Evolutionary conservation across 192 early-diverging fungal genomes (phyloP).

Genomic region (Haplosporangium gracile): DNA sequence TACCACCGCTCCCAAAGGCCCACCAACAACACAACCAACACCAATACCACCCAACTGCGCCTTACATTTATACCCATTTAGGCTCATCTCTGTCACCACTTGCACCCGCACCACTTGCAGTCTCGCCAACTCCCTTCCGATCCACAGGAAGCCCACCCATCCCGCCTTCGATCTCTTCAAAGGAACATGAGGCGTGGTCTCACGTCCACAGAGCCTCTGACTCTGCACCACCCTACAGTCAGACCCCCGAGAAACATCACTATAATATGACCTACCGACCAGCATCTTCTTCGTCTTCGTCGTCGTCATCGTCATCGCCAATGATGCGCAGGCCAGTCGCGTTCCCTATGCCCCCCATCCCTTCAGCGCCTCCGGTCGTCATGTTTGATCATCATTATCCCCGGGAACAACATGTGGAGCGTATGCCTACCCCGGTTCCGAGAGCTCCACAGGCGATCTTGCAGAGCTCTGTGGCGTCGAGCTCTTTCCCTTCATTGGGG

Average conservation of each 20-base stretch:
- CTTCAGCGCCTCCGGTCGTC: background rate
- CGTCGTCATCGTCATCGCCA: background rate
- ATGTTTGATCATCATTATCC: background rate
- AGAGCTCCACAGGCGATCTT: background rate
- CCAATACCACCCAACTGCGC: background rate
- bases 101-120: background rate
- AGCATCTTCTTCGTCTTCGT: background rate
- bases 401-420: background rate
- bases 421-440: background rate
- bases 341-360: background rate
- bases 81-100: background rate
- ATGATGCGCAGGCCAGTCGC: background rate
- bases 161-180: background rate
- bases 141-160: background rate
- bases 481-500: background rate
- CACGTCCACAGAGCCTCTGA: background rate
- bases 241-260: background rate
- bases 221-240: background rate
- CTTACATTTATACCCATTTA: background rate
- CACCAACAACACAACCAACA: background rate
- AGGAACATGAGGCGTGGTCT: background rate
- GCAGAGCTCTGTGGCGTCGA: background rate
- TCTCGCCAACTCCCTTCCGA: background rate
- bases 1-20: background rate
- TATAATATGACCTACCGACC: background rate